Evolutionary conservation across 176 grass and related monocot genomes (phyloP).

Genomic region (Saccharum spontaneum): DNA sequence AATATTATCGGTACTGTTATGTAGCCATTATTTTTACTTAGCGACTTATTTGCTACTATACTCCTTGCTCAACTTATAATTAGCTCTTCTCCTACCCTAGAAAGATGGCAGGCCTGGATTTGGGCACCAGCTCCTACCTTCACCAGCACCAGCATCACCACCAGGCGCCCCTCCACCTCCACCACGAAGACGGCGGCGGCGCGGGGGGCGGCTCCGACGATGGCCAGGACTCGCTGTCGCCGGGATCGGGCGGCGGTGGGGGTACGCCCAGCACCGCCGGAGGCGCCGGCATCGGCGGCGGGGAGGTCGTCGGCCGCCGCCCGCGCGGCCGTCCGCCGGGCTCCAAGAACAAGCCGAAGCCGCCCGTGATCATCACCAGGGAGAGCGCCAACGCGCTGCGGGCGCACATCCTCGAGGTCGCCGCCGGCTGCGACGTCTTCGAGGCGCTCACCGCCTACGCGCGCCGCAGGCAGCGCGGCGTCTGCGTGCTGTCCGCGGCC

Average conservation of each 20-base stretch:
- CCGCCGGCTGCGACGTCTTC: slow-evolving; percentile 88
- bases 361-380: slow-evolving; percentile 94
- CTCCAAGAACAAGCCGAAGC: slow-evolving; percentile 98
- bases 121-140: slow-evolving; percentile 79
- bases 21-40: slow-evolving; percentile 59
- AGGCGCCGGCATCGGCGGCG: slow-evolving; percentile 29
- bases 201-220: slow-evolving; percentile 22
- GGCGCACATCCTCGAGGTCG: slow-evolving; percentile 89
- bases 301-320: slow-evolving; percentile 51
- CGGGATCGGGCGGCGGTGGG: slow-evolving; percentile 15
- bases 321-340: slow-evolving; percentile 83
- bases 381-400: slow-evolving; percentile 93
- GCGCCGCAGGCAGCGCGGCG: slow-evolving; percentile 79
- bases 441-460: slow-evolving; percentile 79
- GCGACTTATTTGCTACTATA: slow-evolving; percentile 52
- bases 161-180: slow-evolving; percentile 32
- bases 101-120: slow-evolving; percentile 93
- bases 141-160: slow-evolving; percentile 56
- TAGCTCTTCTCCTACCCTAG: slow-evolving; percentile 53
- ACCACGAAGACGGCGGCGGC: slow-evolving; percentile 25
- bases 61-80: slow-evolving; percentile 52
- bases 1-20: slow-evolving; percentile 71
- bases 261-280: slow-evolving; percentile 13
- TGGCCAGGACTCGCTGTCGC: slow-evolving; percentile 36
- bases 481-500: slow-evolving; percentile 86